These are phyloP conservation scores for Biancaea sappan DNA, from an alignment of 306 rosid genomes.

Conservation along the genomic window DNA sequence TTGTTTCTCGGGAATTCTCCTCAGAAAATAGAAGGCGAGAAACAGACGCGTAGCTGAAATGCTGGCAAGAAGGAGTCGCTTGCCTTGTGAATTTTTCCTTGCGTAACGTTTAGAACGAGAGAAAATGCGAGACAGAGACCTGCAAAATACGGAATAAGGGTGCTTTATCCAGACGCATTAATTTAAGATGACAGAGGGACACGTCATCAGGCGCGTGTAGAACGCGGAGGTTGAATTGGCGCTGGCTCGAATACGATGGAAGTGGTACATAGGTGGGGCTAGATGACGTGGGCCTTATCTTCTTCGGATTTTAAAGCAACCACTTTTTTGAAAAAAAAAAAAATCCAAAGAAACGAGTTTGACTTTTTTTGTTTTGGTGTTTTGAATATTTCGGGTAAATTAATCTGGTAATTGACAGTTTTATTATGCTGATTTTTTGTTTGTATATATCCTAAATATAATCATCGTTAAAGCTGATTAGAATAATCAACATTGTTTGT, in stretches of 20 bases:
- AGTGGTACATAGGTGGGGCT: conserved; percentile 11
- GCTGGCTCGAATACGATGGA: conserved; percentile 16
- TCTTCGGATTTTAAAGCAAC: background rate
- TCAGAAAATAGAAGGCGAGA: background rate
- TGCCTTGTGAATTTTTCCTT: background rate
- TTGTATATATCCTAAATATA: no score
- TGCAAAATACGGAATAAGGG: background rate
- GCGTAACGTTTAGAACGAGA: conserved; percentile 27
- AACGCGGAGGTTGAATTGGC: background rate
- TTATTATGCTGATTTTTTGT: no score
- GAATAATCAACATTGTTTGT: no score
- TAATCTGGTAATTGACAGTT: no score
- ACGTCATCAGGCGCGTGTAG: conserved; percentile 21
- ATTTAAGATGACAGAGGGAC: background rate
- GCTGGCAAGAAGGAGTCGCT: background rate
- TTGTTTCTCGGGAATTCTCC: conserved; percentile 29
- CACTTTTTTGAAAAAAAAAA: no score
- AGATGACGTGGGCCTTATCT: conserved; percentile 54
- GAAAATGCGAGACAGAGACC: background rate
- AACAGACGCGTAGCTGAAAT: conserved; percentile 4
- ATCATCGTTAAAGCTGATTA: no score
- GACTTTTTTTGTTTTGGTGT: background rate
- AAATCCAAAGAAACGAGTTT: background rate
- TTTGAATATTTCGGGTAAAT: no score
- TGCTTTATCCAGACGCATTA: background rate